A percentile compares a stretch with the other conserved stretches of the same genome.
phyloP scores from a whole-genome alignment of 2,329 filamentous ascomycete genomes.

The Kalmusia sp. region DNA sequence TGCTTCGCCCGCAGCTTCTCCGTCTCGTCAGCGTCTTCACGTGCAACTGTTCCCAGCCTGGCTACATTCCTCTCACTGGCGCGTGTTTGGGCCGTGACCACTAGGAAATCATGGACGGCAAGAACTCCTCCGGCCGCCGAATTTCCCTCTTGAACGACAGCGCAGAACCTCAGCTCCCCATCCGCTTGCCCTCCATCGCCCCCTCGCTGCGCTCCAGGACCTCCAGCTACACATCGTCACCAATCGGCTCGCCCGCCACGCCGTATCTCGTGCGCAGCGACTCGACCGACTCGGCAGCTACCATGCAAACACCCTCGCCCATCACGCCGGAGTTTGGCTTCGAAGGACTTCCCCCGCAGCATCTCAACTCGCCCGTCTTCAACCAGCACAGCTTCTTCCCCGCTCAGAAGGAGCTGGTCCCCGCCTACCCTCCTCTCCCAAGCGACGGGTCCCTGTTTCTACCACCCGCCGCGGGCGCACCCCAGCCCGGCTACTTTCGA shows the following conservation, averaged over 20 bases:
- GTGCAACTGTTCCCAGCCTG: slow-evolving; percentile 23
- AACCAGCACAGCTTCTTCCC: slow-evolving; percentile 37
- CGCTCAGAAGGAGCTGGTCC: slow-evolving; percentile 30
- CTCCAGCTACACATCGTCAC: slow-evolving; percentile 55
- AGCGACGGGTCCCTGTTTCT: slow-evolving; percentile 27
- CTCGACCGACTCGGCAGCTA: slow-evolving; percentile 53
- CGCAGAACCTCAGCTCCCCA: slow-evolving; percentile 37
- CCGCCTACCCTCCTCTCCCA: slow-evolving; percentile 38
- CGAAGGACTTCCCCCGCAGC: slow-evolving; percentile 24
- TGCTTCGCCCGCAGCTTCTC: neutral
- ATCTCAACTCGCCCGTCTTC: slow-evolving; percentile 36
- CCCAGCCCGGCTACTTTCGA: slow-evolving; percentile 31
- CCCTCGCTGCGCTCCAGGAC: slow-evolving; percentile 48
- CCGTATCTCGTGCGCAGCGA: slow-evolving; percentile 55
- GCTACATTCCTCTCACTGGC: slow-evolving; percentile 38
- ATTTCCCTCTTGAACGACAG: slow-evolving; percentile 60
- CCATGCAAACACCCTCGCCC: slow-evolving; percentile 54
- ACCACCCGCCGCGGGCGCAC: slow-evolving; percentile 22
- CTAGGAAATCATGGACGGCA: slow-evolving; percentile 57
- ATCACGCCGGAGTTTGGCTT: slow-evolving; percentile 52
- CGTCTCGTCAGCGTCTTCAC: slow-evolving; percentile 21
- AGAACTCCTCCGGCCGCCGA: slow-evolving; percentile 57
- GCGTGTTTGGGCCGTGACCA: slow-evolving; percentile 33
- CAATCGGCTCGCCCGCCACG: slow-evolving; percentile 54
- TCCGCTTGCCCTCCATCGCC: slow-evolving; percentile 45